These are phyloP conservation scores for Clavispora vitiphila DNA, from an alignment of 805 yeast genomes.

Conservation along the genomic window DNA sequence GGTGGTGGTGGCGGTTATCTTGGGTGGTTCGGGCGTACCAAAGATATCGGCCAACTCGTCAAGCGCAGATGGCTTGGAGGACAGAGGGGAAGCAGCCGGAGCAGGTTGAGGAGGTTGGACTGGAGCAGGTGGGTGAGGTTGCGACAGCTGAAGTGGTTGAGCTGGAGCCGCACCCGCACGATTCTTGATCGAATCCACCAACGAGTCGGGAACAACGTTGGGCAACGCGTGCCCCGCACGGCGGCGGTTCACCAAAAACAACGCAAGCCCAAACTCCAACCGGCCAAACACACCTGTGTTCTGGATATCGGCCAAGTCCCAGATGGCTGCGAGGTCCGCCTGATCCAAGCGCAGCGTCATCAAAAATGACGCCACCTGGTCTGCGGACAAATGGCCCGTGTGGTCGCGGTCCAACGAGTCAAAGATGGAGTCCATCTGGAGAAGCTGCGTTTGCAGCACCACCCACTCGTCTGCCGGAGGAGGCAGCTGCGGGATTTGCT, in stretches of 20 bases:
- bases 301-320: constrained; percentile 93
- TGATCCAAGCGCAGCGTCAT: constrained; percentile 84
- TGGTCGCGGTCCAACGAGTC: constrained; percentile 66
- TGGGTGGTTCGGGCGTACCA: constrained; percentile 22
- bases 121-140: constrained; percentile 1
- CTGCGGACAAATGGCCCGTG: constrained; percentile 62
- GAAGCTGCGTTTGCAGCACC: constrained; percentile 61
- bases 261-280: constrained; percentile 86
- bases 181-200: constrained; percentile 39
- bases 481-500: constrained; percentile 12
- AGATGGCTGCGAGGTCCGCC: constrained; percentile 77
- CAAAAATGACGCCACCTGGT: constrained; percentile 81
- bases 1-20: constrained; percentile 22
- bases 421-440: constrained; percentile 76
- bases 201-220: constrained; percentile 62
- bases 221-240: constrained; percentile 78
- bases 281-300: constrained; percentile 77
- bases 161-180: too few relatives aligned
- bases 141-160: too few relatives aligned
- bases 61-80: constrained; percentile 49
- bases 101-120: not conserved
- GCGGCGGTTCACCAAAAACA: constrained; percentile 84
- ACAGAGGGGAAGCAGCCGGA: constrained; percentile 9
- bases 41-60: constrained; percentile 59
- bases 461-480: constrained; percentile 51